These are phyloP conservation scores for Penicillium sp. DNA, from an alignment of 2,329 filamentous ascomycete species.

Conservation along the genomic window DNA sequence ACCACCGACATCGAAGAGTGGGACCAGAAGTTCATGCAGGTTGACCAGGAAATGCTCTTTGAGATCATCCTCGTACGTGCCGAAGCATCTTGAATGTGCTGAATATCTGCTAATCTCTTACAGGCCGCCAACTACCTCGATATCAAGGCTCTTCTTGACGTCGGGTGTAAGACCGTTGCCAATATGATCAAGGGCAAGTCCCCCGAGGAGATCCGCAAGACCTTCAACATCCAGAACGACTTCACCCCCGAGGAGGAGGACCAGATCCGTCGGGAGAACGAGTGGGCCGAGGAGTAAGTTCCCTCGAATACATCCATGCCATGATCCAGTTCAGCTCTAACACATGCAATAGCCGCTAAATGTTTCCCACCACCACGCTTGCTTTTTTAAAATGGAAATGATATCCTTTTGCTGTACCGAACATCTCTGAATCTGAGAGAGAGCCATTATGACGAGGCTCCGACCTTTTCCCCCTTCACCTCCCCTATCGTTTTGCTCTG, in stretches of 20 bases:
- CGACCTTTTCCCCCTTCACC: background rate
- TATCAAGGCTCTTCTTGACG: conserved; percentile 96
- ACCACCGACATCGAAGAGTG: conserved; percentile 99
- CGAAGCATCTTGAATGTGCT: background rate
- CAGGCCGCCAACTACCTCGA: conserved; percentile 98
- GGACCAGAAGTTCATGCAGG: conserved; percentile 99
- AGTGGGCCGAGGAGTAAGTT: conserved; percentile 79
- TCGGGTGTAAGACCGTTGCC: conserved; percentile 98
- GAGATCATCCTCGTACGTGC: conserved; percentile 89
- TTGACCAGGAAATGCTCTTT: conserved; percentile 99
- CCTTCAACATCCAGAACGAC: conserved; percentile 99
- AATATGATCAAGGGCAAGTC: conserved; percentile 99
- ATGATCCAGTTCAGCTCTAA: conserved; percentile 7
- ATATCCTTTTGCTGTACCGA: conserved; percentile 4
- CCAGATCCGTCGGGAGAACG: conserved; percentile 89
- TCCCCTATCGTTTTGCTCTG: background rate
- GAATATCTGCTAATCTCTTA: conserved; percentile 4
- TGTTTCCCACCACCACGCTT: background rate
- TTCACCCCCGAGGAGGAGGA: conserved; percentile 99
- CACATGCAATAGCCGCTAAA: conserved; percentile 52
- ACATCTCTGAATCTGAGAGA: background rate
- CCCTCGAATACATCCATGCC: background rate
- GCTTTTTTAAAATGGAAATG: conserved; percentile 2
- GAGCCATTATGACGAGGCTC: conserved; percentile 1
- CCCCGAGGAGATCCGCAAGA: conserved; percentile 98